These are phyloP conservation scores for Phaeolepiota aurea DNA, from an alignment of 768 basidiomycete species.

Conservation along the genomic window DNA sequence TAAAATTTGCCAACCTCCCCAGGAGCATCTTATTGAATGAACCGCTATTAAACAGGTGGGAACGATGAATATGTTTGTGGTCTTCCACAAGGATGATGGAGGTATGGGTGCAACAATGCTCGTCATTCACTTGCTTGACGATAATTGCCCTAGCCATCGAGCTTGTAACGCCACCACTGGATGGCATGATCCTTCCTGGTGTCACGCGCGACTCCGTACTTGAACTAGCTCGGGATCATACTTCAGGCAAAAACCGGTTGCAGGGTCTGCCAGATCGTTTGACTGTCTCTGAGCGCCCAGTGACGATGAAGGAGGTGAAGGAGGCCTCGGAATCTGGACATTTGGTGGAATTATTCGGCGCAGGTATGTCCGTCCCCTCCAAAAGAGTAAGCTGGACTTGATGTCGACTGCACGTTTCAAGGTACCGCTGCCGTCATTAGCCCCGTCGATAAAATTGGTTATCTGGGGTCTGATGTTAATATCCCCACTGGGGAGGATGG, in stretches of 20 bases:
- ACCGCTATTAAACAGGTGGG: conserved; percentile 40
- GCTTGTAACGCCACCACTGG: conserved; percentile 81
- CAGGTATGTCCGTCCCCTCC: conserved; percentile 37
- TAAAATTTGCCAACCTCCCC: conserved; percentile 24
- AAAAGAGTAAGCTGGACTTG: not conserved
- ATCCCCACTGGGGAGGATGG: conserved; percentile 65
- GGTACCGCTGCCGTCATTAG: conserved; percentile 78
- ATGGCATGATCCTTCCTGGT: conserved; percentile 89
- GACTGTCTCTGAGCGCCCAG: conserved; percentile 55
- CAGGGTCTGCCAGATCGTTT: conserved; percentile 47
- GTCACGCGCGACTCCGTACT: conserved; percentile 86
- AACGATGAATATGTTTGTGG: conserved; percentile 89
- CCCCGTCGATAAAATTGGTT: conserved; percentile 67
- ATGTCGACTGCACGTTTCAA: conserved; percentile 18
- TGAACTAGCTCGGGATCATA: conserved; percentile 57
- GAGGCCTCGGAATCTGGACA: conserved; percentile 46
- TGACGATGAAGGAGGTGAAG: conserved; percentile 73
- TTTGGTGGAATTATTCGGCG: conserved; percentile 77
- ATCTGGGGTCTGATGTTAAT: conserved; percentile 50
- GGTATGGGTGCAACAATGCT: no score
- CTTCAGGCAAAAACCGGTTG: conserved; percentile 33
- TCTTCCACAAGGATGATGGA: conserved; percentile 64
- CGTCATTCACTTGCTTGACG: no score
- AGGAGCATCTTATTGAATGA: not conserved
- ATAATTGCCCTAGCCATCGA: conserved; percentile 67